Conservation (phyloP, 148 eudicot genomes). For the Hydrangea macrophylla region DNA sequence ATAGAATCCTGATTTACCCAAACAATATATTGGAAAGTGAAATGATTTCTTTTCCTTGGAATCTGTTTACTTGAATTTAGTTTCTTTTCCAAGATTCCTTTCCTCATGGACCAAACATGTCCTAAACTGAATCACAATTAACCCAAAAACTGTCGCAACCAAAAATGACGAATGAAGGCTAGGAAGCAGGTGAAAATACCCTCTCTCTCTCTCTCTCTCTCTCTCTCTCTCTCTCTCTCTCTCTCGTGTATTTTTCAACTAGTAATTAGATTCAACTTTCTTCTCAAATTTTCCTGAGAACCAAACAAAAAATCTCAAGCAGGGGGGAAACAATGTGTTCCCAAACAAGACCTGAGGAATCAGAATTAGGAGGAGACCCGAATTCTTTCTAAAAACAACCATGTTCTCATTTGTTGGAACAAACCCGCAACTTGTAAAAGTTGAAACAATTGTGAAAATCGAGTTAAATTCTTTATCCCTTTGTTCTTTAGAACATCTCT, state of each 20-base stretch:
- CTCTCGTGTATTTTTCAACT: constrained; percentile 34
- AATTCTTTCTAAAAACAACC: constrained; percentile 49
- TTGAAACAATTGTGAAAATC: constrained; percentile 52
- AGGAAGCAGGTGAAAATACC: no score
- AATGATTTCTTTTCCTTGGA: no score
- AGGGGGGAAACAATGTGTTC: constrained; percentile 54
- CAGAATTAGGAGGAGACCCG: constrained; percentile 53
- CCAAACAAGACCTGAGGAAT: constrained; percentile 67
- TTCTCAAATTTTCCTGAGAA: constrained; percentile 31
- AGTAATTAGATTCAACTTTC: constrained; percentile 31
- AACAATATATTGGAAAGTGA: no score
- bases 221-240: no score
- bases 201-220: no score
- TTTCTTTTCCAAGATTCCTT: no score
- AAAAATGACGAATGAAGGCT: no score
- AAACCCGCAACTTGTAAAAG: constrained; percentile 72
- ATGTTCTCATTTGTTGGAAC: constrained; percentile 79
- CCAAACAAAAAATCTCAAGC: constrained; percentile 39
- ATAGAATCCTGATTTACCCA: no score
- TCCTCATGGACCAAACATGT: no score
- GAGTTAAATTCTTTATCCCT: constrained; percentile 38
- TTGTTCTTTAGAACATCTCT: constrained; percentile 40
- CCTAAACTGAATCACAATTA: no score
- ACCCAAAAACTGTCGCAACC: no score
- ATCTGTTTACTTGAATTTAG: no score